phyloP scores from a whole-genome alignment of 2,329 filamentous ascomycete genomes.

The Trichoderma polysporum region DNA sequence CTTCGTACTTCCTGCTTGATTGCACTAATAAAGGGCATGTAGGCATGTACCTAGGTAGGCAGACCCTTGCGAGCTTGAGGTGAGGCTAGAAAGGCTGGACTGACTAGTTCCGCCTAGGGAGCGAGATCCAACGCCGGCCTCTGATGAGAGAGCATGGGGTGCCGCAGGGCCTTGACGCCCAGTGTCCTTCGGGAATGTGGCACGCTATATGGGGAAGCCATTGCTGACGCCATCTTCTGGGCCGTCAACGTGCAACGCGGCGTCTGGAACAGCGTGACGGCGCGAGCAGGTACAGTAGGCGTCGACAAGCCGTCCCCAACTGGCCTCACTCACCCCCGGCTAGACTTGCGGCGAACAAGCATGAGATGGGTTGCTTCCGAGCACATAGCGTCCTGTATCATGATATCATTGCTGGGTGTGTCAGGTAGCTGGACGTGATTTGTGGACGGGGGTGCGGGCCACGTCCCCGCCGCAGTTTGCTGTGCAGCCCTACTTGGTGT shows the following conservation, averaged over 20 bases:
- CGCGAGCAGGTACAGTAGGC: not conserved
- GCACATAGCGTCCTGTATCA: slow-evolving; percentile 28
- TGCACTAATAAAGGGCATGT: not conserved
- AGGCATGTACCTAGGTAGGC: not conserved
- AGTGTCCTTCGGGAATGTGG: slow-evolving; percentile 19
- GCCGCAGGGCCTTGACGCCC: slow-evolving; percentile 2
- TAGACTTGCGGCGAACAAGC: slow-evolving; percentile 21
- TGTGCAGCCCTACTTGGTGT: slow-evolving; percentile 18
- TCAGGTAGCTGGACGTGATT: slow-evolving; percentile 20
- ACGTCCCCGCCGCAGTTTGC: slow-evolving; percentile 19
- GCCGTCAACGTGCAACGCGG: slow-evolving; percentile 14
- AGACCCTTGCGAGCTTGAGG: slow-evolving; percentile 3
- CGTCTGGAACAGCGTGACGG: not conserved
- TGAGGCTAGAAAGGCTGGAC: slow-evolving; percentile 14
- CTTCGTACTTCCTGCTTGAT: not conserved
- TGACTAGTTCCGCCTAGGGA: slow-evolving; percentile 1
- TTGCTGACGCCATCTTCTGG: slow-evolving; percentile 21
- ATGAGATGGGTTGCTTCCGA: slow-evolving; percentile 24
- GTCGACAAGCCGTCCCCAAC: slow-evolving; percentile 1
- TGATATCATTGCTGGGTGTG: slow-evolving; percentile 34
- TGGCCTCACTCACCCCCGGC: slow-evolving; percentile 13
- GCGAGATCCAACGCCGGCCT: slow-evolving; percentile 13
- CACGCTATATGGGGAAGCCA: slow-evolving; percentile 18
- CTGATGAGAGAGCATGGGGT: slow-evolving; percentile 16
- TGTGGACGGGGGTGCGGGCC: slow-evolving; percentile 20